These are phyloP conservation scores for Sclerotinia nivalis DNA, from an alignment of 2,329 filamentous ascomycete genomes.

Conservation along the genomic window DNA sequence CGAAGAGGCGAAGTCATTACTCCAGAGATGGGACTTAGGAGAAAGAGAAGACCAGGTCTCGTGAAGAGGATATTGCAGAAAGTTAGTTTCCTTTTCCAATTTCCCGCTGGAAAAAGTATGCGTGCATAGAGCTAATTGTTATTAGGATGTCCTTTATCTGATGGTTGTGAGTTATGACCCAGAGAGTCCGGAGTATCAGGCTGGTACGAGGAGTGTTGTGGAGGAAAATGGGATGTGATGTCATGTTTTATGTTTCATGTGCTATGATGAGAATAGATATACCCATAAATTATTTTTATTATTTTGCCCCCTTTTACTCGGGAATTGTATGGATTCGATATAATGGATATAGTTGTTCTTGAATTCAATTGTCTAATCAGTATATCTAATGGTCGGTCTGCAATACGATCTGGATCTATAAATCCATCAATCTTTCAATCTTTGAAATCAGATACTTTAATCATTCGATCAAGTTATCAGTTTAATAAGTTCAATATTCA, in stretches of 20 bases:
- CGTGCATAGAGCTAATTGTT: conserved; percentile 11
- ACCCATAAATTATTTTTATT: not conserved
- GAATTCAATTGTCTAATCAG: no score
- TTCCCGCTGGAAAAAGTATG: not conserved
- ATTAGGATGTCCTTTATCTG: conserved; percentile 51
- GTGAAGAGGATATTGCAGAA: conserved; percentile 40
- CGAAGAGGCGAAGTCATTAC: conserved; percentile 25
- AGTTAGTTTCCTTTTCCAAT: conserved; percentile 27
- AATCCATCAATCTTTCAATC: no score
- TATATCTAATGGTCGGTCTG: no score
- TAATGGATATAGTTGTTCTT: no score
- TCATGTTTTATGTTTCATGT: no score
- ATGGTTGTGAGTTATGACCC: conserved; percentile 47
- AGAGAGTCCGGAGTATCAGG: conserved; percentile 6
- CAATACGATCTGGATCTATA: no score
- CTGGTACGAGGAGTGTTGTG: conserved; percentile 9
- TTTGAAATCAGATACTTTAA: no score
- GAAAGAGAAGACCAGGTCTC: conserved; percentile 27
- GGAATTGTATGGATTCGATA: no score
- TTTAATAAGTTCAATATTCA: no score
- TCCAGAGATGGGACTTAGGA: conserved; percentile 23
- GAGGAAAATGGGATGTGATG: not conserved
- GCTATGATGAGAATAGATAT: not conserved
- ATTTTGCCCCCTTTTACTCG: not conserved
- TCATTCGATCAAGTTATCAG: no score